phyloP scores from a whole-genome alignment of 805 yeast species.

The Maudiozyma barnettii region DNA sequence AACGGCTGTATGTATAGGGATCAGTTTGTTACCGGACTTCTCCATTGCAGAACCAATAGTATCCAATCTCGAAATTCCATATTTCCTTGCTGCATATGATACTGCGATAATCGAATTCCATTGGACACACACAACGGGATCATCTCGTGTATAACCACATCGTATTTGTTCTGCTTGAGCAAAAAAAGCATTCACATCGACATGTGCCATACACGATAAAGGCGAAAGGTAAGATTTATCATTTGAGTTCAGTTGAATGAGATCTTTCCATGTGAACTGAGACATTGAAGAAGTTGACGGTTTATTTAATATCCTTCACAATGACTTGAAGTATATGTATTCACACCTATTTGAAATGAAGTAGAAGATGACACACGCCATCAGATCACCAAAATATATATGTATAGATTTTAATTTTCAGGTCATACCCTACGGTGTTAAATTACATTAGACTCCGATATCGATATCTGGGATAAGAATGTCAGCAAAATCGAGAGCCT shows the following conservation, averaged over 20 bases:
- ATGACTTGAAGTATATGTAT: no score
- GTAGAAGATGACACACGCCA: no score
- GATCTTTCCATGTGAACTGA: constrained; percentile 39
- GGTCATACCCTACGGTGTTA: no score
- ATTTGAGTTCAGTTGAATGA: constrained; percentile 39
- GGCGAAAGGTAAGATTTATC: constrained; percentile 50
- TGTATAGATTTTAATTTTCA: no score
- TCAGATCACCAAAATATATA: no score
- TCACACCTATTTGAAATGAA: no score
- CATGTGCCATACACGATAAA: constrained; percentile 68
- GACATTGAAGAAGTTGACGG: constrained; percentile 27
- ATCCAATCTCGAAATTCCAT: constrained; percentile 74
- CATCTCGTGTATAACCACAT: constrained; percentile 50
- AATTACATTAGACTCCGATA: no score
- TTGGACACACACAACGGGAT: constrained; percentile 90
- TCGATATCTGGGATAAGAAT: no score
- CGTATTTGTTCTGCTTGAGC: constrained; percentile 88
- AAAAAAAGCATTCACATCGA: constrained; percentile 91
- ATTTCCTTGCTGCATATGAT: constrained; percentile 78
- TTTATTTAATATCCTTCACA: no score
- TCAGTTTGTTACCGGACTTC: constrained; percentile 60
- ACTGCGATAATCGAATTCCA: constrained; percentile 90
- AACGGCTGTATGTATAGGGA: constrained; percentile 88
- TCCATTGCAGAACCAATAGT: constrained; percentile 53
- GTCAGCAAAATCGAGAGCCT: no score